These are phyloP conservation scores for Kurtzmaniella quercitrusa DNA, from an alignment of 1,139 yeast species.

Conservation along the genomic window DNA sequence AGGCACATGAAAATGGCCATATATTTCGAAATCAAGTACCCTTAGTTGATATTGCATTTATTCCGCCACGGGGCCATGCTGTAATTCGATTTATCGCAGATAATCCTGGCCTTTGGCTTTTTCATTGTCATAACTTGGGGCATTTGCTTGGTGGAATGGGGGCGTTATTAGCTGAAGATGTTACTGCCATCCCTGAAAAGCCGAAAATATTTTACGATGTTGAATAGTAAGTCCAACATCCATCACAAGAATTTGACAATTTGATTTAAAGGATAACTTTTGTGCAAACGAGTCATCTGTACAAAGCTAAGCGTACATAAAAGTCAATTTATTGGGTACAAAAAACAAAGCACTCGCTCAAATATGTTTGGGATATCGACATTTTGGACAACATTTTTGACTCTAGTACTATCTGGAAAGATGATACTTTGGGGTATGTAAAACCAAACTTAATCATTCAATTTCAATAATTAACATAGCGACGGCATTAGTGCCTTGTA, in stretches of 20 bases:
- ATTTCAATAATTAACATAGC: constrained; percentile 10
- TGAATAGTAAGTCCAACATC: too few species aligned
- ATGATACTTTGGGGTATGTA: constrained; percentile 15
- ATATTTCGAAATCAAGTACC: constrained; percentile 19
- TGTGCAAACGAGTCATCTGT: too few species aligned
- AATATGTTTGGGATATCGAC: constrained; percentile 20
- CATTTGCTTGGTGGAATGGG: constrained; percentile 37
- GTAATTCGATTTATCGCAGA: constrained; percentile 20
- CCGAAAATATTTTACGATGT: background rate
- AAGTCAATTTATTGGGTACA: too few species aligned
- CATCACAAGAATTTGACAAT: too few species aligned
- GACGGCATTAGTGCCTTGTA: constrained; percentile 10
- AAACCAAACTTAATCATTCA: too few species aligned
- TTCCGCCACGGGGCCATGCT: constrained; percentile 26
- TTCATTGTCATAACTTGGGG: constrained; percentile 37
- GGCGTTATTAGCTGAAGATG: constrained; percentile 25
- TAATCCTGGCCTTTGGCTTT: constrained; percentile 18
- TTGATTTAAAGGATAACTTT: background rate
- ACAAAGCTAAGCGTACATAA: too few species aligned
- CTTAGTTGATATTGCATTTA: constrained; percentile 22
- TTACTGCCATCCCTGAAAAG: constrained; percentile 15
- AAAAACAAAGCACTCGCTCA: background rate
- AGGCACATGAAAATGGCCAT: constrained; percentile 17
- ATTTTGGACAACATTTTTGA: constrained; percentile 12
- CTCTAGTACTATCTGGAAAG: constrained; percentile 9